Conservation (phyloP, 371 early-diverging fungal species). For the Circinella minor region DNA sequence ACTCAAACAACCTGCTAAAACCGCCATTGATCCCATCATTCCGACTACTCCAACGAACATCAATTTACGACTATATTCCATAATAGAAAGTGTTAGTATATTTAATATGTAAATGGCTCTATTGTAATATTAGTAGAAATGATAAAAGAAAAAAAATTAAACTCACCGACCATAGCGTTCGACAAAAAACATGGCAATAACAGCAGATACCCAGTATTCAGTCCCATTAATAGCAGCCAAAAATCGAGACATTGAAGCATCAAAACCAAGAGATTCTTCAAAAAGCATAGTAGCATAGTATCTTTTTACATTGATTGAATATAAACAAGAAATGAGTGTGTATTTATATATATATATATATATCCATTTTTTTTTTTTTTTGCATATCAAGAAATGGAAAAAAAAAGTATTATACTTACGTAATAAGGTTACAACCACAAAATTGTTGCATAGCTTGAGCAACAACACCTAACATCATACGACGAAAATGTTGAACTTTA, state of each 20-base stretch:
- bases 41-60: conserved; percentile 28
- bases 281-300: conserved; percentile 25
- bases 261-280: conserved; percentile 22
- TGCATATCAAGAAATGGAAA: not conserved
- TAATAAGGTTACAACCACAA: conserved; percentile 49
- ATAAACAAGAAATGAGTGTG: not conserved
- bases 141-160: not conserved
- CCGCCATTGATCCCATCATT: conserved; percentile 23
- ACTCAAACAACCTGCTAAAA: conserved; percentile 14
- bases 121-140: not conserved
- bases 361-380: no score
- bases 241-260: conserved; percentile 23
- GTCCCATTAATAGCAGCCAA: conserved; percentile 26
- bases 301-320: not conserved
- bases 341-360: not conserved
- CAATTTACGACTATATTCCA: conserved; percentile 12
- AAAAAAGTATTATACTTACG: conserved; percentile 2
- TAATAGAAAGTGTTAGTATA: not conserved
- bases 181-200: conserved; percentile 23
- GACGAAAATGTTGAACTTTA: conserved; percentile 45
- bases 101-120: not conserved
- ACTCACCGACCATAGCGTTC: conserved; percentile 24
- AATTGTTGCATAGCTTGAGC: conserved; percentile 52
- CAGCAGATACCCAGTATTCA: conserved; percentile 25
- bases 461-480: conserved; percentile 46